Conservation (phyloP, 176 grass and related monocot genomes). For the Triticum timopheevii region DNA sequence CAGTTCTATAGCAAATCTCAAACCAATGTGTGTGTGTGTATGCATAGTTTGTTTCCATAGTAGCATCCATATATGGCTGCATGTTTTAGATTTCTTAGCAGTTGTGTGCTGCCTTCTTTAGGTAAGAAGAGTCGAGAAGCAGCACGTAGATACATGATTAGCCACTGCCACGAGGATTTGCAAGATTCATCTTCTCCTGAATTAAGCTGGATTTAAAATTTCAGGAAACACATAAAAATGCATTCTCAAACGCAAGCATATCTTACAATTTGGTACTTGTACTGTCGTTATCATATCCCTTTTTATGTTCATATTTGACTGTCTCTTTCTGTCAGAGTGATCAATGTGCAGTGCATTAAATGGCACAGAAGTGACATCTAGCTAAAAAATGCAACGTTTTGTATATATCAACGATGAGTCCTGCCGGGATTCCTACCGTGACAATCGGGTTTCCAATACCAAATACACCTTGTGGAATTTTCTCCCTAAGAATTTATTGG, state of each 20-base stretch:
- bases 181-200: not conserved
- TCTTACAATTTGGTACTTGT: not conserved
- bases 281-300: not conserved
- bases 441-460: slow-evolving; percentile 86
- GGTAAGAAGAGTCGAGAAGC: not conserved
- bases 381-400: slow-evolving; percentile 61
- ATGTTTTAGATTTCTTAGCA: not conserved
- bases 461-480: slow-evolving; percentile 92
- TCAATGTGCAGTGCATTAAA: not conserved
- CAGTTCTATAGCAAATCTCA: not conserved
- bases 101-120: not conserved
- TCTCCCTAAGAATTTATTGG: slow-evolving; percentile 82
- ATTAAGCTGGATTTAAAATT: not conserved
- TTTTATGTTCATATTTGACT: slow-evolving; percentile 15
- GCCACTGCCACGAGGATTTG: not conserved
- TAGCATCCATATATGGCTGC: not conserved
- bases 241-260: not conserved
- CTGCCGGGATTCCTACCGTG: slow-evolving; percentile 37
- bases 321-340: not conserved
- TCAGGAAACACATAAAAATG: not conserved
- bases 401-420: slow-evolving; percentile 81
- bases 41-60: not conserved
- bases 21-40: not conserved
- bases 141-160: not conserved
- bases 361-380: slow-evolving; percentile 30